Base-by-base conservation (phyloP, 139 green algal species). In the Chlamydomonas sphaeroides region DNA sequence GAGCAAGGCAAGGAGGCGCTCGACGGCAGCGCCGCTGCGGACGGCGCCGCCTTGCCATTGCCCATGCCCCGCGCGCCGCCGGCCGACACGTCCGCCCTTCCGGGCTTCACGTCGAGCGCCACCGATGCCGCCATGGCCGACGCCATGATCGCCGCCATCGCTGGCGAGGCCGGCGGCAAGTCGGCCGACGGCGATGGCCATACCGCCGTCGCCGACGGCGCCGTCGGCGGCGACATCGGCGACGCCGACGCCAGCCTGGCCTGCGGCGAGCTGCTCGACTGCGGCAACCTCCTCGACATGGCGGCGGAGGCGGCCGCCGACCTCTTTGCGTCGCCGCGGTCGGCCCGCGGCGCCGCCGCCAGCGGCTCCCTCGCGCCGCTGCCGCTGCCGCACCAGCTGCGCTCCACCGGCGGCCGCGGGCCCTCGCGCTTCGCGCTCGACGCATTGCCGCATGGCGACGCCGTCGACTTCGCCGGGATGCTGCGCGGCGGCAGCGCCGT, bases 91-190 rank as follows among this genome's bases (percentile, higher is more conserved):
- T n/a, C n/a, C n/a, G n/a, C n/a, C n/a, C n/a, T n/a, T n/a, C n/a
- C n/a, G n/a, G n/a, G n/a, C n/a, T n/a, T n/a, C n/a, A 25, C 33
- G 48, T 45, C n/a, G 71, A 51, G 65, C 35, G 53, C 51, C 28
- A 23, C 17, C 3, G 38, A 45, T 4, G 33, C 51, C n/a, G 33
- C 30, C 10, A 39, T 15, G 18, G 72, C 56, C 18, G 72, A 79
- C 21, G 70, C 51, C 0, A 68, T 79, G 72, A 57, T 68, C 41
- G 56, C 72, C 3, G 72, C 72, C 11, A 59, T 68, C 35, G 56
- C 56, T 5, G 56, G 56, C 38, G 72, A 56, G 28, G 72, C 57
- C 56, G 23, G 10, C 56, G 18, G 25, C 56, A 6, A 3, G 20
- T 25, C 10, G 23, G 2, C 10, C 17, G 56, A 6, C 23, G 56